Conservation (phyloP, 768 basidiomycete genomes). For the Cytidiella melzeri region DNA sequence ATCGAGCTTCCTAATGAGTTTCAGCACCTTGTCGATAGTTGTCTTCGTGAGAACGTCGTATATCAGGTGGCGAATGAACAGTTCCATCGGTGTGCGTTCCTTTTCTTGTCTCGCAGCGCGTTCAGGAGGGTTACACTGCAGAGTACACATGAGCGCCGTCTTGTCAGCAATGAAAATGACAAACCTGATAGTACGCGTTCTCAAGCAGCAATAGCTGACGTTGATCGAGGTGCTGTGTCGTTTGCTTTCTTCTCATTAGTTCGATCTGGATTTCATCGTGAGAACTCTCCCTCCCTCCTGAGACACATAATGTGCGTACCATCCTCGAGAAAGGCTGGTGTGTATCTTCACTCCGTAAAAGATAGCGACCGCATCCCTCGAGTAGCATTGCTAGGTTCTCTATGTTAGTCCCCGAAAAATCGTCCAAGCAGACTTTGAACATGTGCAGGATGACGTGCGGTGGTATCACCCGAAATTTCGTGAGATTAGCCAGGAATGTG, state of each 20-base stretch:
- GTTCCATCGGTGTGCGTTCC: conserved; percentile 76
- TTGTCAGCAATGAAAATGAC: conserved; percentile 6
- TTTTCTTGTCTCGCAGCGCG: conserved; percentile 82
- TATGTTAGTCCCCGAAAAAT: conserved; percentile 87
- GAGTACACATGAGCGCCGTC: not conserved
- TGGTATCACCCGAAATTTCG: conserved; percentile 93
- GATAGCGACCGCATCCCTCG: conserved; percentile 90
- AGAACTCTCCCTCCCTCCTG: not conserved
- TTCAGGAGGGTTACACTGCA: conserved; percentile 94
- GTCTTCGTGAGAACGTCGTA: conserved; percentile 90
- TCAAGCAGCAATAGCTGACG: conserved; percentile 85
- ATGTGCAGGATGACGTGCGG: conserved; percentile 89
- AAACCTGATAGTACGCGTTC: conserved; percentile 96
- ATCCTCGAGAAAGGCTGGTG: conserved; percentile 81
- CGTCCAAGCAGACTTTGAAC: conserved; percentile 96
- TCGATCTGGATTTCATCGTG: conserved; percentile 54
- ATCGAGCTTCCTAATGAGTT: conserved; percentile 86
- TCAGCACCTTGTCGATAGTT: conserved; percentile 93
- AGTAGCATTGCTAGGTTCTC: conserved; percentile 89
- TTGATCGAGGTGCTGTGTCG: conserved; percentile 87
- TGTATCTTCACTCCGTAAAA: conserved; percentile 85
- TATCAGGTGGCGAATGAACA: conserved; percentile 94
- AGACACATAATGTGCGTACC: conserved; percentile 38
- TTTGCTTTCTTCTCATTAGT: conserved; percentile 92
- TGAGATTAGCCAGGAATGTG: conserved; percentile 81